These are phyloP conservation scores for Pseudocercospora cruenta DNA, from an alignment of 2,329 filamentous ascomycete genomes.

Conservation along the genomic window DNA sequence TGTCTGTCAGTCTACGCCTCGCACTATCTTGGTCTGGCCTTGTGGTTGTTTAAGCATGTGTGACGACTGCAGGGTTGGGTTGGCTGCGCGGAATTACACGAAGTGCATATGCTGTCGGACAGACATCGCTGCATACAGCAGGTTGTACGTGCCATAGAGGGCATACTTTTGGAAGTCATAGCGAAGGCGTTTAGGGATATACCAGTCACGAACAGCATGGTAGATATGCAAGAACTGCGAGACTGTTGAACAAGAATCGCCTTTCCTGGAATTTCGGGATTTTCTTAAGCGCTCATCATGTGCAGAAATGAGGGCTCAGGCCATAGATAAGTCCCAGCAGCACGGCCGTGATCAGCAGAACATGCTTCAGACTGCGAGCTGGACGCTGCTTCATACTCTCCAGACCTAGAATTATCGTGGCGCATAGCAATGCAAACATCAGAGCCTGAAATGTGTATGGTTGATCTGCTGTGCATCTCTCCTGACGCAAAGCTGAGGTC, in stretches of 20 bases:
- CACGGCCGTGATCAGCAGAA: not conserved
- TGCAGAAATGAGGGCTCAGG: not conserved
- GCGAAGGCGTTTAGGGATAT: conserved; percentile 5
- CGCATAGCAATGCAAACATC: too few relatives aligned
- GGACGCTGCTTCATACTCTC: too few relatives aligned
- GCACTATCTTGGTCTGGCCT: conserved; percentile 93
- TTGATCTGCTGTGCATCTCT: too few relatives aligned
- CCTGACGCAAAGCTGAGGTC: too few relatives aligned
- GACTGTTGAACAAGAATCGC: not conserved
- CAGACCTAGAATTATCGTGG: too few relatives aligned
- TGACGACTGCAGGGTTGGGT: conserved; percentile 89
- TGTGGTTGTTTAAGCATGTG: conserved; percentile 93
- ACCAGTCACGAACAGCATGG: conserved; percentile 2
- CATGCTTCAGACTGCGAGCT: too few relatives aligned
- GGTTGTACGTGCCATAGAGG: conserved; percentile 80
- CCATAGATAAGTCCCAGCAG: not conserved
- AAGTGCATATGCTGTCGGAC: conserved; percentile 93
- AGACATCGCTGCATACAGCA: conserved; percentile 85
- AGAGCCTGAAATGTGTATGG: too few relatives aligned
- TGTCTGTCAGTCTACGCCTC: conserved; percentile 82
- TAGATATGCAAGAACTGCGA: not conserved
- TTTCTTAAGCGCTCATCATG: too few relatives aligned
- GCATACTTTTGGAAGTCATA: not conserved
- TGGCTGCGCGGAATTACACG: conserved; percentile 96
- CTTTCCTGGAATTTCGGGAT: not conserved